Evolutionary conservation across 164 flowering plant genomes (phyloP), one percentile per base, ranked within the genome.

Genomic region (Vitis amurensis): DNA sequence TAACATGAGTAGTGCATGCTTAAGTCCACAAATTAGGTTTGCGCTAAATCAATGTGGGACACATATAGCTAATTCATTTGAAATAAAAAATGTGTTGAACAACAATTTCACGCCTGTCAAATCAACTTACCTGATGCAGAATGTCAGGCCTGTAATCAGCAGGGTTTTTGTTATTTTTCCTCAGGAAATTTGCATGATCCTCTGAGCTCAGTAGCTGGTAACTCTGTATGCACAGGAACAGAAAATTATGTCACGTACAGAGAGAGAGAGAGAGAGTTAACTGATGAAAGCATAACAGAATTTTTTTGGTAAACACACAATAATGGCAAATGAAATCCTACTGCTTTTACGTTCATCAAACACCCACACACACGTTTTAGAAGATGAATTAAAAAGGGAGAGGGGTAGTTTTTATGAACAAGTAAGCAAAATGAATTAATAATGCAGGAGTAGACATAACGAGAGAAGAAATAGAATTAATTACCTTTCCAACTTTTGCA

Each of bases 401-500:
- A 37, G 44, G 44, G 44, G 7, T 3, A 37, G 4, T 37, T 37
- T 37, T 23, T 3, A 56, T n/a, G 12, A 56, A 56, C 16, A 56
- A n/a, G 59, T 16, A n/a, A 23, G 29, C n/a, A 61, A 56, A 61
- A 14, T 14, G 31, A 37, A 37, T 37, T 12, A 9, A 30, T 23
- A 9, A 30, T 27, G 3, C 17, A 52, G 23, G 31, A 67, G 59
- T 11, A 66, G 31, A 19, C 27, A 61, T 7, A 30, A 12, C 16
- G 8, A 53, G 23, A 7, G 50, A 15, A 55, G 60, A n/a, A 27
- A 5, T 5, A 16, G 11, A 51, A 2, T 16, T 15, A 16, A 56
- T 62, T 52, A 89, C 95, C 92, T 92, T 94, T 55, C 98, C 98
- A 74, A 94, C 93, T 85, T 90, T 92, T 0, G 86, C 98, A 57